Conservation (phyloP, 2,329 filamentous ascomycete species). For the Colletotrichum phormii region DNA sequence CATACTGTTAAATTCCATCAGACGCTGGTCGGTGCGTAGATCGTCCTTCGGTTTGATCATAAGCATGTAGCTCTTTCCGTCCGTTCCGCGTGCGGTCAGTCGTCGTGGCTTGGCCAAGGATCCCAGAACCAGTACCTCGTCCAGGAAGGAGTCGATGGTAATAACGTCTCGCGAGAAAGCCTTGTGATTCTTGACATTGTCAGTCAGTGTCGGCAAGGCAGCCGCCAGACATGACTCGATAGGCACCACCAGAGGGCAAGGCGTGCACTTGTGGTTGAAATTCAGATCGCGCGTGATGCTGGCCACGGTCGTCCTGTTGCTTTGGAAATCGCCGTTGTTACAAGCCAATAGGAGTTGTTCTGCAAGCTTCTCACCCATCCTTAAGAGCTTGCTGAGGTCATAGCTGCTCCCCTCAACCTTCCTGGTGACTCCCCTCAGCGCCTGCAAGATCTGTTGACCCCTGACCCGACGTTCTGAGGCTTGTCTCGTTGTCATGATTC, state of each 20-base stretch:
- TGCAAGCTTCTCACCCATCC: conserved; percentile 83
- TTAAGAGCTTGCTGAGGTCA: conserved; percentile 79
- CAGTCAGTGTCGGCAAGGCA: conserved; percentile 79
- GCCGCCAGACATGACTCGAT: conserved; percentile 87
- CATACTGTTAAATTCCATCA: conserved; percentile 99
- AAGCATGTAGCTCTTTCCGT: conserved; percentile 89
- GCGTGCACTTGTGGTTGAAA: conserved; percentile 87
- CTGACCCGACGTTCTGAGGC: conserved; percentile 71
- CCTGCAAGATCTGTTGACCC: conserved; percentile 63
- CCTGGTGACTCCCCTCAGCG: conserved; percentile 58
- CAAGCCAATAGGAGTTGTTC: conserved; percentile 85
- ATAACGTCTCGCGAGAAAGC: conserved; percentile 90
- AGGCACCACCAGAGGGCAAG: conserved; percentile 88
- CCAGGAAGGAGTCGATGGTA: conserved; percentile 82
- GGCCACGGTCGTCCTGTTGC: conserved; percentile 73
- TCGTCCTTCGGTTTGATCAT: conserved; percentile 99
- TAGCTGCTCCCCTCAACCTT: conserved; percentile 62
- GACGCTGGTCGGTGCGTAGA: conserved; percentile 93
- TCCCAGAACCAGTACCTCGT: conserved; percentile 89
- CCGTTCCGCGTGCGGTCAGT: conserved; percentile 86
- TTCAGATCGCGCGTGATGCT: conserved; percentile 82
- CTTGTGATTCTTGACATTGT: conserved; percentile 80
- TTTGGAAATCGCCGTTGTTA: conserved; percentile 79
- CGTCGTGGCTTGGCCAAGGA: conserved; percentile 94
- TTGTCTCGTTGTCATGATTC: conserved; percentile 84